A percentile compares a stretch with the other conserved stretches of the same genome.
These are phyloP conservation scores for Trifolium dubium DNA, from an alignment of 306 rosid genomes.

Conservation along the genomic window DNA sequence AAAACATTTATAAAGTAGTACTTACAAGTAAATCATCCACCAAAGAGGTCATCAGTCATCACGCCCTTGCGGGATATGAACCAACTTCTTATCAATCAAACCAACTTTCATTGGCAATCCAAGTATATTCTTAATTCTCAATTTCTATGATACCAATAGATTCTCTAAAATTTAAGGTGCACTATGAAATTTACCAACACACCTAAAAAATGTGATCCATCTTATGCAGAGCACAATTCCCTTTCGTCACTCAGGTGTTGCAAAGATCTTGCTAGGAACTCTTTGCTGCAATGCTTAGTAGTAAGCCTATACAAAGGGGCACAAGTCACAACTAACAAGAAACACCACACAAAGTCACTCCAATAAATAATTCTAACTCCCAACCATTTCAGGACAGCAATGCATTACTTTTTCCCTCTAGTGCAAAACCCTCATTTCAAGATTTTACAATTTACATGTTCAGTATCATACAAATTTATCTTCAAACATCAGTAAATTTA, in stretches of 20 bases:
- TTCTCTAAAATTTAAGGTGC: background rate
- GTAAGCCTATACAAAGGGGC: background rate
- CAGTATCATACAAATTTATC: background rate
- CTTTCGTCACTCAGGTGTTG: background rate
- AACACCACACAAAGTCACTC: background rate
- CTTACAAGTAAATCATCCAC: too few species aligned
- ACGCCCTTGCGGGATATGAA: too few species aligned
- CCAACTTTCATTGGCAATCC: too few species aligned
- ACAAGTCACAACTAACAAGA: background rate
- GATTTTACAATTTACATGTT: background rate
- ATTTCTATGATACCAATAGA: background rate
- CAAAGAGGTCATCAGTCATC: too few species aligned
- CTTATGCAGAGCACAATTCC: background rate
- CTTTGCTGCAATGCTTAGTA: background rate
- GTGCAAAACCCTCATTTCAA: background rate
- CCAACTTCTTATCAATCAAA: too few species aligned
- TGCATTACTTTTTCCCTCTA: background rate
- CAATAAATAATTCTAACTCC: background rate
- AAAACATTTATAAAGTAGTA: too few species aligned
- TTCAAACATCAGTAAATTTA: slow-evolving; percentile 6
- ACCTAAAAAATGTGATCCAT: background rate
- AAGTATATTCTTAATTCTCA: too few species aligned
- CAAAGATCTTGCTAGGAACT: background rate
- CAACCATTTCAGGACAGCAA: slow-evolving; percentile 10
- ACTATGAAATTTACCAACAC: background rate